Evolutionary conservation across 768 basidiomycete genomes (phyloP).

Genomic region (Naganishia vishniacii): DNA sequence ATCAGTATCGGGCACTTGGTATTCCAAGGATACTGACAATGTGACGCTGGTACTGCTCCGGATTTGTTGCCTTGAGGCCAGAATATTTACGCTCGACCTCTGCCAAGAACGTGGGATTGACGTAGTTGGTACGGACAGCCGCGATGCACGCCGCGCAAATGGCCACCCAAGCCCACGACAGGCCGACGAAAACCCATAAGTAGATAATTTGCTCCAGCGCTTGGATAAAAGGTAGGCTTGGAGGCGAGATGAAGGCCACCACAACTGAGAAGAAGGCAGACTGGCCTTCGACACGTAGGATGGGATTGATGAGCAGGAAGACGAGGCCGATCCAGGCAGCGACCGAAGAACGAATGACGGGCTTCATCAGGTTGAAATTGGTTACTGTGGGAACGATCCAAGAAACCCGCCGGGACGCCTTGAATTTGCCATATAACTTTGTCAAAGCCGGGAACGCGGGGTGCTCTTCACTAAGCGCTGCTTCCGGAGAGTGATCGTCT

Average conservation of each 20-base stretch:
- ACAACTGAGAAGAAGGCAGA: constrained; percentile 30
- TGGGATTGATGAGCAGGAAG: constrained; percentile 35
- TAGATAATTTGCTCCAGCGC: constrained; percentile 39
- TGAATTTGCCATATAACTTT: neutral
- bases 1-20: too few species aligned
- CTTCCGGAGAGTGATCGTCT: neutral
- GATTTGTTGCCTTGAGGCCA: constrained; percentile 24
- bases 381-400: constrained; percentile 38
- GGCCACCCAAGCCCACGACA: constrained; percentile 44
- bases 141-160: constrained; percentile 40
- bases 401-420: constrained; percentile 6
- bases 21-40: constrained; percentile 27
- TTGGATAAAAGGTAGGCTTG: constrained; percentile 39
- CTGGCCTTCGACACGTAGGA: constrained; percentile 36
- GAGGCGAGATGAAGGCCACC: constrained; percentile 43
- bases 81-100: constrained; percentile 24
- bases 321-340: constrained; percentile 44
- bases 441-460: neutral
- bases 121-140: constrained; percentile 28
- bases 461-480: neutral
- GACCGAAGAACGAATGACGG: constrained; percentile 38
- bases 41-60: constrained; percentile 10
- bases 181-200: constrained; percentile 39
- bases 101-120: constrained; percentile 32
- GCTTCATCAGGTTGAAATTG: constrained; percentile 34